Percentiles rank a stretch among this genome's conserved stretches.
Evolutionary conservation across 257 asterid species (phyloP).

Genomic region (Solanum dulcamara): DNA sequence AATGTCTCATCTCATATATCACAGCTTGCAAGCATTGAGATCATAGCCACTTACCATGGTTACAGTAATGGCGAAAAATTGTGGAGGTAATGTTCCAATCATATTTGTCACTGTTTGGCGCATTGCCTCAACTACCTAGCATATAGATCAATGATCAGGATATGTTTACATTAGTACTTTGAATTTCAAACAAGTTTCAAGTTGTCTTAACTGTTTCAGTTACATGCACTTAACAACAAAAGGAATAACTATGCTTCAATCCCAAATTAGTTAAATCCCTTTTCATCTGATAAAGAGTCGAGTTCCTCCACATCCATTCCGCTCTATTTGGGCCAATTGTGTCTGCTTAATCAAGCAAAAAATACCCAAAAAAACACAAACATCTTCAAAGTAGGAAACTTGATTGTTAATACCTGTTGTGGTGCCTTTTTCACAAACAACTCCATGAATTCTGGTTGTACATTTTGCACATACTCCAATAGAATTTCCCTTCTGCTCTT

Average conservation of each 20-base stretch:
- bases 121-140: slow-evolving; percentile 96
- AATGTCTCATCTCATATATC: not conserved
- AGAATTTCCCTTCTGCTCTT: slow-evolving; percentile 83
- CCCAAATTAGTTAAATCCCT: not conserved
- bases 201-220: not conserved
- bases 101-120: slow-evolving; percentile 94
- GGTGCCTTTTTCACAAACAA: slow-evolving; percentile 86
- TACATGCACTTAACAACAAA: not conserved
- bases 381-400: not conserved
- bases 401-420: slow-evolving; percentile 48
- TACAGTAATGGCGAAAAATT: slow-evolving; percentile 85
- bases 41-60: slow-evolving; percentile 50
- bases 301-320: not conserved
- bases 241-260: not conserved
- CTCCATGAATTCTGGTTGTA: slow-evolving; percentile 97
- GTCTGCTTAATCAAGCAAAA: not conserved
- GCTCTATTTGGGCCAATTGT: not conserved
- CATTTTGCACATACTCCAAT: slow-evolving; percentile 90
- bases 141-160: not conserved
- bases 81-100: slow-evolving; percentile 97
- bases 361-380: not conserved
- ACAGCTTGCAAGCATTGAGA: not conserved
- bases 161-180: not conserved
- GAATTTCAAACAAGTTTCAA: not conserved
- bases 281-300: not conserved